A percentile compares a stretch with the other conserved stretches of the same genome.
phyloP scores from a whole-genome alignment of 2,329 filamentous ascomycete species.

The Sclerotiophoma versabilis region DNA sequence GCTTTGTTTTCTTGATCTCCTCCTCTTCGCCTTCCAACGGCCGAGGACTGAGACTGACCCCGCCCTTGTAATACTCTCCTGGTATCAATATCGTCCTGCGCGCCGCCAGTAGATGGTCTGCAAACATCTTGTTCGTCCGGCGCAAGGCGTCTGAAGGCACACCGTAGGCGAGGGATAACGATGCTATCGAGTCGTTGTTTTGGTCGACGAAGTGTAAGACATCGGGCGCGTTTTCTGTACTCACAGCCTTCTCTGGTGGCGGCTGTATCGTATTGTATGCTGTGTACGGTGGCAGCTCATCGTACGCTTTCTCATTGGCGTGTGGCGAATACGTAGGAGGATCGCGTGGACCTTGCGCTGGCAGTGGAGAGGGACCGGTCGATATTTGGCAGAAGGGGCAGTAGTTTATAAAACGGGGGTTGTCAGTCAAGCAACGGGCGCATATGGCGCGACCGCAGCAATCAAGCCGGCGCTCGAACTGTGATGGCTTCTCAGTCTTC shows the following conservation, averaged over 20 bases:
- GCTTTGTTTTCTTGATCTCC: conserved; percentile 71
- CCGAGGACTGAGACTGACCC: conserved; percentile 71
- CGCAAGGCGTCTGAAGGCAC: conserved; percentile 70
- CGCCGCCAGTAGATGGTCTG: conserved; percentile 74
- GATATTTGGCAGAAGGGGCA: conserved; percentile 82
- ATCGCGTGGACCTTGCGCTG: conserved; percentile 67
- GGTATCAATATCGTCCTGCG: conserved; percentile 76
- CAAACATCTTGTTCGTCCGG: conserved; percentile 71
- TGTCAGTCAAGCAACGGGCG: conserved; percentile 72
- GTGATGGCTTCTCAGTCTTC: conserved; percentile 67
- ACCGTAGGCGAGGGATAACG: conserved; percentile 74
- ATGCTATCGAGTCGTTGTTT: conserved; percentile 69
- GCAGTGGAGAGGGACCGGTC: conserved; percentile 64
- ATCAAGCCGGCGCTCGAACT: conserved; percentile 66
- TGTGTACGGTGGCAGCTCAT: conserved; percentile 56
- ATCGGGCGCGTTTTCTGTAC: conserved; percentile 60
- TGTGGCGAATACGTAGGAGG: conserved; percentile 70
- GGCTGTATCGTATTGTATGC: conserved; percentile 38
- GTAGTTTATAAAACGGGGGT: conserved; percentile 70
- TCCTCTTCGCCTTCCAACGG: conserved; percentile 79
- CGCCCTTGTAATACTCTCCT: conserved; percentile 71
- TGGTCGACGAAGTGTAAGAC: conserved; percentile 78
- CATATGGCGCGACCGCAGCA: conserved; percentile 79
- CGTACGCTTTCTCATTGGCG: conserved; percentile 36
- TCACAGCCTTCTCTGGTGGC: conserved; percentile 40